phyloP scores from a whole-genome alignment of 208 protist genomes.

The Leishmania lainsoni region DNA sequence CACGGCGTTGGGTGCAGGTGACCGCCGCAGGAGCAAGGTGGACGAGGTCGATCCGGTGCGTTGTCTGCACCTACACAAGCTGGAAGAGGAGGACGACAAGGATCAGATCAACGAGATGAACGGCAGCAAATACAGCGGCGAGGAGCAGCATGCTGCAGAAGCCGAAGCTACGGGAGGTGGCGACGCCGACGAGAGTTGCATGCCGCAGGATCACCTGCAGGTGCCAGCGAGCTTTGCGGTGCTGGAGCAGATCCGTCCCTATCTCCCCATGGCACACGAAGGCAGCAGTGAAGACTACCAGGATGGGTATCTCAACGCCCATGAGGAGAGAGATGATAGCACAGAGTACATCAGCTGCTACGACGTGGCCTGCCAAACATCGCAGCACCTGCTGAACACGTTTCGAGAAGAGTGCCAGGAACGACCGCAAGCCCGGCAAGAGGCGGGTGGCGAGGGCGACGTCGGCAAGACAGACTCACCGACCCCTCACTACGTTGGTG shows the following conservation, averaged over 20 bases:
- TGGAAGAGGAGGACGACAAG: neutral
- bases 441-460: neutral
- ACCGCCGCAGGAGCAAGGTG: neutral
- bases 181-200: neutral
- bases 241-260: neutral
- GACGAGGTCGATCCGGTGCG: neutral
- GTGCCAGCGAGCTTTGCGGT: neutral
- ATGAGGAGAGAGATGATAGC: neutral
- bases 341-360: conserved; percentile 32
- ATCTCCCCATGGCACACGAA: neutral
- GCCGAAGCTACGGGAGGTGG: neutral
- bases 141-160: neutral
- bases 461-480: neutral
- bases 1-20: neutral
- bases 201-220: neutral
- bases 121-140: neutral
- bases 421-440: neutral
- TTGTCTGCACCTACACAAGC: neutral
- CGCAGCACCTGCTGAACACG: conserved; percentile 11
- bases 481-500: conserved; percentile 24
- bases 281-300: neutral
- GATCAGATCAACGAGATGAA: neutral
- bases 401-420: conserved; percentile 1
- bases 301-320: neutral
- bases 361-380: conserved; percentile 34